Conservation (phyloP, 2,329 filamentous ascomycete species). For the Graphiopsis chlorocephala region DNA sequence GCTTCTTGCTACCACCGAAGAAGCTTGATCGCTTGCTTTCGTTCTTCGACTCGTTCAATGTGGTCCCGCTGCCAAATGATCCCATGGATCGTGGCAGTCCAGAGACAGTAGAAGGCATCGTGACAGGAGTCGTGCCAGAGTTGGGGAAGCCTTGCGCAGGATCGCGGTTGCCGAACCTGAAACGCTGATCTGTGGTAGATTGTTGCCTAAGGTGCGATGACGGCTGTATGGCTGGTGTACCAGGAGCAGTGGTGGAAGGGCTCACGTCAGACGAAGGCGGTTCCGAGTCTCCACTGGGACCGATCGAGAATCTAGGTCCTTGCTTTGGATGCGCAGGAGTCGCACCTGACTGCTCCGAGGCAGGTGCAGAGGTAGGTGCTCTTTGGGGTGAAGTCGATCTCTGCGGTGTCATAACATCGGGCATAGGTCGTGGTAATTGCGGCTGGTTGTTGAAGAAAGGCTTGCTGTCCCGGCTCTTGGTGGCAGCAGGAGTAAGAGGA, state of each 20-base stretch:
- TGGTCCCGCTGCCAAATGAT: conserved; percentile 37
- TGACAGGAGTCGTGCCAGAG: conserved; percentile 40
- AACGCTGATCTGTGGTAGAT: conserved; percentile 48
- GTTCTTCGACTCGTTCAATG: conserved; percentile 29
- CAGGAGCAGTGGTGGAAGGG: conserved; percentile 54
- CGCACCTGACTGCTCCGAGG: conserved; percentile 29
- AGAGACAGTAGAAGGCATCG: conserved; percentile 14
- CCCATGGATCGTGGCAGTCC: conserved; percentile 46
- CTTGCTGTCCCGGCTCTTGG: conserved; percentile 38
- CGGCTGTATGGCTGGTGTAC: conserved; percentile 49
- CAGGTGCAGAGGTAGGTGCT: conserved; percentile 25
- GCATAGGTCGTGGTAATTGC: conserved; percentile 37
- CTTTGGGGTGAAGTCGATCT: conserved; percentile 39
- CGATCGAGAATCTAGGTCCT: conserved; percentile 55
- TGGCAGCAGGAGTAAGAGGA: conserved; percentile 15
- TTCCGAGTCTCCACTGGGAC: conserved; percentile 54
- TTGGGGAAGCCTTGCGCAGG: conserved; percentile 52
- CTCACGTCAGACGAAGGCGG: conserved; percentile 57
- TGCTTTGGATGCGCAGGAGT: conserved; percentile 48
- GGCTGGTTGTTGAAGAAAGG: conserved; percentile 27
- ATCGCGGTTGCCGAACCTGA: conserved; percentile 78
- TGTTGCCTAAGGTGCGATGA: conserved; percentile 2
- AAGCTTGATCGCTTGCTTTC: conserved; percentile 55
- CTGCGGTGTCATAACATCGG: conserved; percentile 65
- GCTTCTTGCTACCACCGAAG: conserved; percentile 53